Percentiles rank a stretch among this genome's conserved stretches.
Conservation (phyloP, 805 yeast genomes). For the Yamadazyma scolyti region DNA sequence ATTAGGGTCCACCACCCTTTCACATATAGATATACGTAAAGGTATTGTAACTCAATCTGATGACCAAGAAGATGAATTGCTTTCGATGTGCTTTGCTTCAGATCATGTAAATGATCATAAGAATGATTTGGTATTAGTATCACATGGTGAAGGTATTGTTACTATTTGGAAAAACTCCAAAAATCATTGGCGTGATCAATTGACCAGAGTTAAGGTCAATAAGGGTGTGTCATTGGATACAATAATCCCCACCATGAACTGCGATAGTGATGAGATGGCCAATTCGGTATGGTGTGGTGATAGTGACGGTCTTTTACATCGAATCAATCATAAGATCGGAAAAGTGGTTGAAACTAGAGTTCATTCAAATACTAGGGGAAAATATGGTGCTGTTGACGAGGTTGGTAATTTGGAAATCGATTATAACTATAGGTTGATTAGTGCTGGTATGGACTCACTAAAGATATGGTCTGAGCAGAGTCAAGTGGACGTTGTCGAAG, state of each 20-base stretch:
- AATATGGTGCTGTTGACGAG: constrained; percentile 55
- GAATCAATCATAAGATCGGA: constrained; percentile 64
- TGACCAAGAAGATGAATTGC: constrained; percentile 91
- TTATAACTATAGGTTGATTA: constrained; percentile 69
- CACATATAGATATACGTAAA: constrained; percentile 75
- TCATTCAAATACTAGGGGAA: constrained; percentile 48
- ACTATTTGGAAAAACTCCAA: constrained; percentile 80
- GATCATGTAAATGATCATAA: constrained; percentile 47
- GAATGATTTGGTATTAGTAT: constrained; percentile 67
- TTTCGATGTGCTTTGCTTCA: constrained; percentile 62
- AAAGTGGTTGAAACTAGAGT: constrained; percentile 60
- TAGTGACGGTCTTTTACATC: constrained; percentile 68
- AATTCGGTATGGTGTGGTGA: constrained; percentile 73
- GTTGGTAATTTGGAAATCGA: constrained; percentile 77
- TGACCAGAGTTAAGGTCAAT: constrained; percentile 66
- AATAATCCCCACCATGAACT: constrained; percentile 53
- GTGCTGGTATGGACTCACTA: constrained; percentile 80
- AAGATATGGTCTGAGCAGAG: constrained; percentile 64
- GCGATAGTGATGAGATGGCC: constrained; percentile 42
- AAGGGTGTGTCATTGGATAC: constrained; percentile 74
- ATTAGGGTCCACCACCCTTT: constrained; percentile 76
- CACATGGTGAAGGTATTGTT: constrained; percentile 87
- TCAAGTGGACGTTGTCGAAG: constrained; percentile 11
- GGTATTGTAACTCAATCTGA: constrained; percentile 67
- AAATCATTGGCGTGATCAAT: constrained; percentile 72